Evolutionary conservation across 352 stramenopile genomes (phyloP).

Genomic region (Peronospora farinosa): DNA sequence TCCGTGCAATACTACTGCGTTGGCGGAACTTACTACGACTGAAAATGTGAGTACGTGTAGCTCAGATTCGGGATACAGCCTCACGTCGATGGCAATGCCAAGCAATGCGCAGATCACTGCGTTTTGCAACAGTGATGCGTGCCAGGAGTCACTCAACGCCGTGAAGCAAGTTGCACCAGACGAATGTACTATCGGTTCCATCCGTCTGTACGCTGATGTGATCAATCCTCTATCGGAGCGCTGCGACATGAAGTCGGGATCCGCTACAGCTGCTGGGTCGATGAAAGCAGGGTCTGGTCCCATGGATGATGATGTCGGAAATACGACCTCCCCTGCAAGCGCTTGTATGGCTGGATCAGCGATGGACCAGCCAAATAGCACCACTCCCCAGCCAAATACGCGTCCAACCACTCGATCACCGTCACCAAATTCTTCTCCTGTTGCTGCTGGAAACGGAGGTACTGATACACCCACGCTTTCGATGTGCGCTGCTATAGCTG

Average conservation of each 20-base stretch:
- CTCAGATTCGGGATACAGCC: slow-evolving; percentile 28
- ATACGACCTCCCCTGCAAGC: background rate
- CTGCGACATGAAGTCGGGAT: slow-evolving; percentile 16
- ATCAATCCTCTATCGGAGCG: slow-evolving; percentile 18
- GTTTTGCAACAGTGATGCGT: slow-evolving; percentile 33
- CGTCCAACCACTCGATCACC: slow-evolving; percentile 3
- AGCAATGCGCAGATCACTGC: slow-evolving; percentile 23
- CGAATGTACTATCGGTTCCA: slow-evolving; percentile 27
- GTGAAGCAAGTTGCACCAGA: slow-evolving; percentile 25
- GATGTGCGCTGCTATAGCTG: slow-evolving; percentile 5
- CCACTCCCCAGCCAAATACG: slow-evolving; percentile 4
- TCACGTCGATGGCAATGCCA: slow-evolving; percentile 21
- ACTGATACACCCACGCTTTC: slow-evolving; percentile 11
- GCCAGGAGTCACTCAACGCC: slow-evolving; percentile 17
- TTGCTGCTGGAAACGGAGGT: slow-evolving; percentile 11
- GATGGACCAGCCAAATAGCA: slow-evolving; percentile 5
- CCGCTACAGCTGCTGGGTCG: background rate
- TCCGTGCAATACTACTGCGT: slow-evolving; percentile 21
- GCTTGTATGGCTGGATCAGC: slow-evolving; percentile 7
- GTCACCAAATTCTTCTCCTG: slow-evolving; percentile 1
- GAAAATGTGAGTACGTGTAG: slow-evolving; percentile 27
- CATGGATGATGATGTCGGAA: slow-evolving; percentile 12
- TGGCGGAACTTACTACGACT: slow-evolving; percentile 26
- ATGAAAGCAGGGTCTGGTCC: slow-evolving; percentile 7
- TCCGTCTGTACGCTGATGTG: slow-evolving; percentile 24